Conservation (phyloP, 2,329 filamentous ascomycete species). For the Aspergillus texensis region DNA sequence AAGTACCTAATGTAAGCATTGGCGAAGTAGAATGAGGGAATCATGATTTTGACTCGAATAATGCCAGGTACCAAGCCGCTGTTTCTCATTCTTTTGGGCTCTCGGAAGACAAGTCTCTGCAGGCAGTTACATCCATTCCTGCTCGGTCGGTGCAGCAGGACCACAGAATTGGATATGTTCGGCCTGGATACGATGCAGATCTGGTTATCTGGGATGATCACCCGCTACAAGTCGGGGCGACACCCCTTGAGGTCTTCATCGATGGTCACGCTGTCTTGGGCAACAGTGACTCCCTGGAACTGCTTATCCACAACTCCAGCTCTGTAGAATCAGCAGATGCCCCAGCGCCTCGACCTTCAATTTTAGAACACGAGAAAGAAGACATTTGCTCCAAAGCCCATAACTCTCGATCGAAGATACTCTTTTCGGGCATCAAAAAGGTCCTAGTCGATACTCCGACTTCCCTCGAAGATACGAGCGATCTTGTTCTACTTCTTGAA, state of each 20-base stretch:
- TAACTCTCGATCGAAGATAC: background rate
- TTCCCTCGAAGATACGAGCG: background rate
- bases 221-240: slow-evolving; percentile 61
- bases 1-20: slow-evolving; percentile 27
- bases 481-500: background rate
- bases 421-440: background rate
- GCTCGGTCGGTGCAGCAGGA: slow-evolving; percentile 62
- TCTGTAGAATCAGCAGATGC: background rate
- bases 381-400: background rate
- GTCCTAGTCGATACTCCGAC: background rate
- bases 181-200: slow-evolving; percentile 64
- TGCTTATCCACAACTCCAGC: background rate
- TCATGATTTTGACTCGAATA: background rate
- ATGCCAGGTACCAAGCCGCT: slow-evolving; percentile 51
- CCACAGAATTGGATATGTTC: slow-evolving; percentile 62
- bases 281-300: background rate
- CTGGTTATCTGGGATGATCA: slow-evolving; percentile 66
- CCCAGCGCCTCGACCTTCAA: background rate
- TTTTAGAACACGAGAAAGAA: background rate
- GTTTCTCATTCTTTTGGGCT: slow-evolving; percentile 58
- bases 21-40: background rate
- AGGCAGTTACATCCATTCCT: slow-evolving; percentile 61
- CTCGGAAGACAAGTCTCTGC: slow-evolving; percentile 62
- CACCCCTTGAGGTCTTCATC: slow-evolving; percentile 66
- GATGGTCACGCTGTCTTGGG: slow-evolving; percentile 47